Evolutionary conservation across 2,329 filamentous ascomycete genomes (phyloP).

Genomic region (Cryphonectria parasitica): DNA sequence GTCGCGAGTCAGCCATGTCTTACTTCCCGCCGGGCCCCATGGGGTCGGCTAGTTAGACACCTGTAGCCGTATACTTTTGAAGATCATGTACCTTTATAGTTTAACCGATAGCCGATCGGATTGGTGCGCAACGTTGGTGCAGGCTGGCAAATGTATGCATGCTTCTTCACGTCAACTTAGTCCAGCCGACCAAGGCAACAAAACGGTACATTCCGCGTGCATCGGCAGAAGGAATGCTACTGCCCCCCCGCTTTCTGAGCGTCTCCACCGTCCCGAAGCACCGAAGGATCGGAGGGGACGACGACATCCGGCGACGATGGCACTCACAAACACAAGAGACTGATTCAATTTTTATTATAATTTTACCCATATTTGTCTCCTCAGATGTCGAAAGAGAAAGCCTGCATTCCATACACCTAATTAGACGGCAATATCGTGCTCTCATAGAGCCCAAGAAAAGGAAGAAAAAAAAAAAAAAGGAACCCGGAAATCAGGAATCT

Average conservation of each 20-base stretch:
- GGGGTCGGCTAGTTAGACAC: background rate
- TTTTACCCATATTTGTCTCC: background rate
- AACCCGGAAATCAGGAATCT: too few species aligned
- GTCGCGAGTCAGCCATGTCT: background rate
- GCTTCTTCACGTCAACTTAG: background rate
- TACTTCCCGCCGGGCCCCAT: background rate
- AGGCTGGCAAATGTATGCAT: background rate
- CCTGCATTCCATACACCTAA: background rate
- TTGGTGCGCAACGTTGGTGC: too few species aligned
- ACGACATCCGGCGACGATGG: background rate
- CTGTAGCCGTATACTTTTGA: background rate
- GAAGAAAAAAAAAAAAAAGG: background rate
- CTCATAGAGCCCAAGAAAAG: background rate
- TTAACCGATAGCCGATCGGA: conserved; percentile 6
- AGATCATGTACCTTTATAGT: background rate
- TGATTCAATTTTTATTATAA: background rate
- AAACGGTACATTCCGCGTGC: background rate
- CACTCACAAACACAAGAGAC: background rate
- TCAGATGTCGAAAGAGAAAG: background rate
- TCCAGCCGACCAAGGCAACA: background rate
- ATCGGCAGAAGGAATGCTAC: background rate
- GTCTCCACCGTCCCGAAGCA: background rate
- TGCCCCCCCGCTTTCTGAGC: background rate
- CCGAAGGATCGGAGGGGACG: background rate
- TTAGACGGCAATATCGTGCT: background rate